Conservation (phyloP, 805 yeast genomes). For the Pichia deserticola region DNA sequence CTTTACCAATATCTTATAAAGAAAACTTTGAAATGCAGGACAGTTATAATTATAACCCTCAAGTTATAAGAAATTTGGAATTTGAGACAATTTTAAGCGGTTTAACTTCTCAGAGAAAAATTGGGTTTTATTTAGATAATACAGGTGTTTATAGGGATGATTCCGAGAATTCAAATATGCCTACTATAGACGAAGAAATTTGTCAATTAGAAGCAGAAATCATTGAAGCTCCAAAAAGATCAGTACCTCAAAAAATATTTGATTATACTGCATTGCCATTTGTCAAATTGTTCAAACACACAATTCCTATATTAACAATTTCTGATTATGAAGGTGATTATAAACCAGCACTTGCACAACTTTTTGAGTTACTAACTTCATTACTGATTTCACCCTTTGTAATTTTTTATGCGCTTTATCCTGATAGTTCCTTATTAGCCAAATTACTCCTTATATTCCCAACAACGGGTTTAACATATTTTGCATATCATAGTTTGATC, state of each 20-base stretch:
- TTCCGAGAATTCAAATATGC: neutral
- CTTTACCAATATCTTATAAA: slow-evolving; percentile 12
- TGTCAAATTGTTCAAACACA: slow-evolving; percentile 12
- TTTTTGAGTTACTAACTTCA: slow-evolving; percentile 15
- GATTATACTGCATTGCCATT: slow-evolving; percentile 16
- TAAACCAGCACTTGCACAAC: slow-evolving; percentile 16
- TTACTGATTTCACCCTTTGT: slow-evolving; percentile 17
- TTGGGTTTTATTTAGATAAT: slow-evolving; percentile 10
- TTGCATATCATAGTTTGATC: slow-evolving; percentile 16
- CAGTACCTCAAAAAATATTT: slow-evolving; percentile 8
- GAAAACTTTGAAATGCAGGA: slow-evolving; percentile 24
- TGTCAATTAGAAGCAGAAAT: slow-evolving; percentile 5
- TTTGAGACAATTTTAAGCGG: slow-evolving; percentile 22
- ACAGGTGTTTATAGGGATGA: slow-evolving; percentile 11
- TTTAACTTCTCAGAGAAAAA: slow-evolving; percentile 17
- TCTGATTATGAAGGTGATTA: slow-evolving; percentile 16
- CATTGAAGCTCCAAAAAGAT: slow-evolving; percentile 1
- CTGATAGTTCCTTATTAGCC: neutral
- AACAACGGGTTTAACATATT: slow-evolving; percentile 11
- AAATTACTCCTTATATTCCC: neutral
- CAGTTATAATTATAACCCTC: slow-evolving; percentile 24
- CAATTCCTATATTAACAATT: slow-evolving; percentile 20
- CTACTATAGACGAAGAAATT: neutral
- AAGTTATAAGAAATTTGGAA: slow-evolving; percentile 22
- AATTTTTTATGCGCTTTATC: slow-evolving; percentile 17